Evolutionary conservation across 2,329 filamentous ascomycete genomes (phyloP).

Genomic region (Xylaria sp.): DNA sequence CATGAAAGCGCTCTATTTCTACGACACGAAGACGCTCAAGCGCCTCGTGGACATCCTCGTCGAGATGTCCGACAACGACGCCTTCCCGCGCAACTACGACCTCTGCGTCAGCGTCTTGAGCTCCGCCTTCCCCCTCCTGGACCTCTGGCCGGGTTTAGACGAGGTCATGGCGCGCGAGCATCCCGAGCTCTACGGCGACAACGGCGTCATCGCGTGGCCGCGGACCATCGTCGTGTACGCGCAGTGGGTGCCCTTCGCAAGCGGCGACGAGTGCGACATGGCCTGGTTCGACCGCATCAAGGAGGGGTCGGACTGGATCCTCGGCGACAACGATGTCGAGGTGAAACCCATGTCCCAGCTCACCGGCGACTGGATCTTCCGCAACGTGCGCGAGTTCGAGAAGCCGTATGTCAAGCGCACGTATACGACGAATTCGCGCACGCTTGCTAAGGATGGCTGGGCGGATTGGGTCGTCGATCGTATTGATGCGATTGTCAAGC

Average conservation of each 20-base stretch:
- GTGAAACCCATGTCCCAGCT: slow-evolving; percentile 59
- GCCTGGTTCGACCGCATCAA: slow-evolving; percentile 50
- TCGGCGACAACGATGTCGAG: slow-evolving; percentile 50
- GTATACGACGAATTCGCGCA: slow-evolving; percentile 57
- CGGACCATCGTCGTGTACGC: slow-evolving; percentile 59
- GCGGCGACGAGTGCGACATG: slow-evolving; percentile 52
- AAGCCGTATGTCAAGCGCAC: slow-evolving; percentile 62
- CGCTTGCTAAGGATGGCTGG: slow-evolving; percentile 55
- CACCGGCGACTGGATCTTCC: slow-evolving; percentile 60
- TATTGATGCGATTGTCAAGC: slow-evolving; percentile 54
- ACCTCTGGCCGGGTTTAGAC: slow-evolving; percentile 51
- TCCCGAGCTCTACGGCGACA: slow-evolving; percentile 53
- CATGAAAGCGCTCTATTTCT: slow-evolving; percentile 57
- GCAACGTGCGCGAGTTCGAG: slow-evolving; percentile 58
- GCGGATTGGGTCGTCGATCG: slow-evolving; percentile 52
- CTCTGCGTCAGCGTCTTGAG: slow-evolving; percentile 60
- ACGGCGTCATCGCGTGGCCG: slow-evolving; percentile 54
- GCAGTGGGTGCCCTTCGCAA: slow-evolving; percentile 58
- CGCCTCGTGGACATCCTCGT: slow-evolving; percentile 55
- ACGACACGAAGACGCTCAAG: slow-evolving; percentile 54
- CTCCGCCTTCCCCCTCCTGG: slow-evolving; percentile 53
- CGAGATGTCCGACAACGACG: slow-evolving; percentile 57
- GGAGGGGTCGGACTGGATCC: slow-evolving; percentile 55
- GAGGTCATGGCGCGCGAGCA: slow-evolving; percentile 52
- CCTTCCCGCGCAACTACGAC: slow-evolving; percentile 60